phyloP scores from a whole-genome alignment of 1,284 basidiomycete genomes.

The Trichosporon sp. region DNA sequence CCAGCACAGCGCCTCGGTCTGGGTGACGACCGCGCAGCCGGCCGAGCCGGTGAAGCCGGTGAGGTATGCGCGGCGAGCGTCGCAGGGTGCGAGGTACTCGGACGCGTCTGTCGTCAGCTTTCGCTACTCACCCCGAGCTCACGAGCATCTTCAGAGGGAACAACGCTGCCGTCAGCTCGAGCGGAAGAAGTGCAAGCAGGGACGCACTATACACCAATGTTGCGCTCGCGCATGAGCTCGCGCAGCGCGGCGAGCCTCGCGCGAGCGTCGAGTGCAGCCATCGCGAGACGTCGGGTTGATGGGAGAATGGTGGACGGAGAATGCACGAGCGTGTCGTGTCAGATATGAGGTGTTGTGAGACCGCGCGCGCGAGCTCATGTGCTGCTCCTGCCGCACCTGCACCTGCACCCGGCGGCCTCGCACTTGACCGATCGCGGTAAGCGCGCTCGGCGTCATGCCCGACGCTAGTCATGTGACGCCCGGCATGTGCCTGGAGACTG shows the following conservation, averaged over 20 bases:
- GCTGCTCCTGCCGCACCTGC: neutral
- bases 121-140: slow-evolving; percentile 41
- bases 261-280: slow-evolving; percentile 19
- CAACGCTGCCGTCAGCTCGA: slow-evolving; percentile 51
- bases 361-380: neutral
- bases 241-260: slow-evolving; percentile 19
- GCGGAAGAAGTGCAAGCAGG: neutral
- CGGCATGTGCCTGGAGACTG: neutral
- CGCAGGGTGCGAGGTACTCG: slow-evolving; percentile 81
- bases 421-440: slow-evolving; percentile 3
- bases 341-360: neutral
- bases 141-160: slow-evolving; percentile 87
- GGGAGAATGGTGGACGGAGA: slow-evolving; percentile 12
- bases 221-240: slow-evolving; percentile 24
- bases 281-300: slow-evolving; percentile 12
- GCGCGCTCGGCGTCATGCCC: neutral
- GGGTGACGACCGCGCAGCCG: slow-evolving; percentile 76
- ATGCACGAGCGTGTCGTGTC: neutral
- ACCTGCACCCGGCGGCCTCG: neutral
- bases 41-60: slow-evolving; percentile 92
- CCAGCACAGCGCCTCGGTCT: slow-evolving; percentile 57
- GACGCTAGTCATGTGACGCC: neutral
- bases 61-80: slow-evolving; percentile 78
- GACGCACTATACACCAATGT: slow-evolving; percentile 23
- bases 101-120: slow-evolving; percentile 64